These are phyloP conservation scores for Pseudogymnoascus sp. DNA, from an alignment of 2,329 filamentous ascomycete species.

Conservation along the genomic window DNA sequence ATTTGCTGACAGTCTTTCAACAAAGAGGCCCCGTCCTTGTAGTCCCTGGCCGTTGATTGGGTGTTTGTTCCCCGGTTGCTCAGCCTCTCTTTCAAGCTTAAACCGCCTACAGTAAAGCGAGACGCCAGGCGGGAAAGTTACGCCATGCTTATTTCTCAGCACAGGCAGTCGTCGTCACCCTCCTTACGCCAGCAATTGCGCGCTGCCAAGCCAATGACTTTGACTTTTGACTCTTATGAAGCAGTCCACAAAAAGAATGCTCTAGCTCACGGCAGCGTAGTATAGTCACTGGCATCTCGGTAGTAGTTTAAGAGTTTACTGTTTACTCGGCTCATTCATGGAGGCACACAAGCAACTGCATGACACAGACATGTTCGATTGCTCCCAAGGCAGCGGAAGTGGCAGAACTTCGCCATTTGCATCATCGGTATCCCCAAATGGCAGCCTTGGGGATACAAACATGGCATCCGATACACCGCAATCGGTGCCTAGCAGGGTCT, in stretches of 20 bases:
- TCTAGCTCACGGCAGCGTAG: not conserved
- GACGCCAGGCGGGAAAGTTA: not conserved
- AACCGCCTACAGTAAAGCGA: not conserved
- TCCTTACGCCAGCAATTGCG: not conserved
- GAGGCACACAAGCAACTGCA: not conserved
- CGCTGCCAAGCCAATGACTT: not conserved
- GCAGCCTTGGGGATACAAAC: not conserved
- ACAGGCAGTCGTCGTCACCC: not conserved
- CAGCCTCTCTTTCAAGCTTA: not conserved
- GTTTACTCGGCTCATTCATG: not conserved
- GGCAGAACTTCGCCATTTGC: not conserved
- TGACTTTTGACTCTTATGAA: not conserved
- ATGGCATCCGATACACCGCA: not conserved
- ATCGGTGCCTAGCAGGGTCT: not conserved
- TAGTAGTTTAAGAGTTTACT: not conserved
- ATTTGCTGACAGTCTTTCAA: not conserved
- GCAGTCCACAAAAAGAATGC: not conserved
- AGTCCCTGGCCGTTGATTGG: not conserved
- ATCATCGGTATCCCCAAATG: not conserved
- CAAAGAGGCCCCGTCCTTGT: not conserved
- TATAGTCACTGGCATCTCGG: not conserved
- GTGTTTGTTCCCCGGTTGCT: not conserved
- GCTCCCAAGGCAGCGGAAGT: not conserved
- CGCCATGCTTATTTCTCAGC: slow-evolving; percentile 2
- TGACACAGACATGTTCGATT: not conserved